phyloP scores from a whole-genome alignment of 2,329 filamentous ascomycete species.

The Microdochium bolleyi region DNA sequence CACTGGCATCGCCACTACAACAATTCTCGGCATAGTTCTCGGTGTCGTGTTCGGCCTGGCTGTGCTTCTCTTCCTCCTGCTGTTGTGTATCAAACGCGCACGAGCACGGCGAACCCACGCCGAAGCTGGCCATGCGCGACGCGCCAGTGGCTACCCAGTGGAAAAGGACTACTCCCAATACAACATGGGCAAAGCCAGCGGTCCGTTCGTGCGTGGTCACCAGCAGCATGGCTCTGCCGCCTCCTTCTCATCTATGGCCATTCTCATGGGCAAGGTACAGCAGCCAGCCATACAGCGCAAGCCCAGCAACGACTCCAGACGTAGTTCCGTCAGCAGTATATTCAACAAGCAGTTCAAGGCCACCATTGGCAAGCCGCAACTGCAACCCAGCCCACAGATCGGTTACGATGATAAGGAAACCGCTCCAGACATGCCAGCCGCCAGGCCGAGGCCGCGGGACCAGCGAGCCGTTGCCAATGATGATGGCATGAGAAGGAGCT shows the following conservation, averaged over 20 bases:
- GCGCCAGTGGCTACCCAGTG: conserved; percentile 36
- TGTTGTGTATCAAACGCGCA: conserved; percentile 58
- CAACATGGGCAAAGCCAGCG: conserved; percentile 35
- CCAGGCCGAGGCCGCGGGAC: not conserved
- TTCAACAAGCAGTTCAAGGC: conserved; percentile 57
- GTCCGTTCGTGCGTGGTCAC: conserved; percentile 41
- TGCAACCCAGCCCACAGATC: conserved; percentile 23
- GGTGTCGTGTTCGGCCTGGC: conserved; percentile 73
- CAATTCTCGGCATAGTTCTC: conserved; percentile 73
- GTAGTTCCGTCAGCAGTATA: conserved; percentile 43
- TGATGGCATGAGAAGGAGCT: conserved; percentile 49
- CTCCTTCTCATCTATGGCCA: conserved; percentile 57
- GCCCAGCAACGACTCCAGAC: conserved; percentile 47
- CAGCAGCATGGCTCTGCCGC: conserved; percentile 42
- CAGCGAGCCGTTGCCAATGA: conserved; percentile 17
- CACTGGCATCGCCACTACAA: conserved; percentile 32
- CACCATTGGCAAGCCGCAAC: conserved; percentile 54
- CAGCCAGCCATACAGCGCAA: conserved; percentile 40
- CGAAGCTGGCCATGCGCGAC: conserved; percentile 35
- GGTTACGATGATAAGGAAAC: conserved; percentile 12
- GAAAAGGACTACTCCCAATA: conserved; percentile 45
- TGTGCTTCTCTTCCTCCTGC: conserved; percentile 59
- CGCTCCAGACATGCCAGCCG: not conserved
- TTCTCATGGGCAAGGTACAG: conserved; percentile 55
- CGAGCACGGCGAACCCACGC: conserved; percentile 46